phyloP scores from a whole-genome alignment of 1,284 basidiomycete genomes.

The Peniophora sp. region DNA sequence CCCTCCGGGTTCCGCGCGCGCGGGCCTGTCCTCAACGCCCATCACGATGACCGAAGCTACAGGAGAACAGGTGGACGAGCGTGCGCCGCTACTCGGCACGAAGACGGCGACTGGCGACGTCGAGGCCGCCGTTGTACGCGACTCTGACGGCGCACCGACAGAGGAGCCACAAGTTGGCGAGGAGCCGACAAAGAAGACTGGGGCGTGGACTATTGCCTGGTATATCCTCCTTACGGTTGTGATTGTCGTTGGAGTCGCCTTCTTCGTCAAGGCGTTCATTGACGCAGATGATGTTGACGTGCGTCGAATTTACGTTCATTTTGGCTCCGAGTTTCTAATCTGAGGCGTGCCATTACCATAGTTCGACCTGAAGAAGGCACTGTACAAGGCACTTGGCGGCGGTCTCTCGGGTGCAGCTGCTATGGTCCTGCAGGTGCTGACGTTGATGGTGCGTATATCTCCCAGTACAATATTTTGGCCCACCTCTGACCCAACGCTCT shows the following conservation, averaged over 20 bases:
- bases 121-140: neutral
- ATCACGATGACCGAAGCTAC: neutral
- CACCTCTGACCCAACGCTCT: constrained; percentile 1
- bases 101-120: neutral
- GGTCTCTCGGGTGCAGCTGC: constrained; percentile 83
- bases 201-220: constrained; percentile 22
- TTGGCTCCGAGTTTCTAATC: neutral
- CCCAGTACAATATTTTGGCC: neutral
- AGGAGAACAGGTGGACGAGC: neutral
- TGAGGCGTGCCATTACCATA: constrained; percentile 19
- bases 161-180: neutral
- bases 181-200: constrained; percentile 14
- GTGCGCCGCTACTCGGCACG: neutral
- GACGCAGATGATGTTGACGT: constrained; percentile 62
- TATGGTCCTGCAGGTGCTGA: constrained; percentile 84
- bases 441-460: constrained; percentile 55
- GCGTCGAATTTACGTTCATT: constrained; percentile 15
- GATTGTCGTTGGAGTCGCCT: constrained; percentile 29
- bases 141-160: neutral
- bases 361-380: constrained; percentile 71
- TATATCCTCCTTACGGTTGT: constrained; percentile 25
- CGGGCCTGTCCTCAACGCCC: neutral
- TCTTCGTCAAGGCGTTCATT: constrained; percentile 64
- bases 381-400: constrained; percentile 77
- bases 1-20: too few relatives aligned